phyloP scores from a whole-genome alignment of 345 rosid genomes.

The Syzygium oleosum region DNA sequence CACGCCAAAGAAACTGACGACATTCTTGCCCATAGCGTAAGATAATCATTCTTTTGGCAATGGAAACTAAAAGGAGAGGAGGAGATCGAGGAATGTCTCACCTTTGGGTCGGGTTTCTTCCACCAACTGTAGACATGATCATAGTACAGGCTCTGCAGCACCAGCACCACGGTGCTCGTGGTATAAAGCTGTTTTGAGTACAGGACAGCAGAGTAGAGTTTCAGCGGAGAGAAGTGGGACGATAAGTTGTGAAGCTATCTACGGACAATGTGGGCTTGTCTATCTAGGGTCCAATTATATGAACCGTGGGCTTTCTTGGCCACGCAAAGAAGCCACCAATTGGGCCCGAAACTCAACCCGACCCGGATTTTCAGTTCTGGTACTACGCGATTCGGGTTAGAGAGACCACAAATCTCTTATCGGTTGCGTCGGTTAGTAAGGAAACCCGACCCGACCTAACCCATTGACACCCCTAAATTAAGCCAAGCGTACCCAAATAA shows the following conservation, averaged over 20 bases:
- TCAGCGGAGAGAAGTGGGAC: neutral
- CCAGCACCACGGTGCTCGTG: slow-evolving; percentile 59
- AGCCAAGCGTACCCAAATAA: neutral
- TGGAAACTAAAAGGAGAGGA: neutral
- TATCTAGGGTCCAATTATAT: neutral
- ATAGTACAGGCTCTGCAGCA: slow-evolving; percentile 72
- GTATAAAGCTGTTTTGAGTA: slow-evolving; percentile 58
- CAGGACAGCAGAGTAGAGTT: neutral
- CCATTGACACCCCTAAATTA: no score
- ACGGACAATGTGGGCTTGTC: neutral
- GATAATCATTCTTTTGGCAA: neutral
- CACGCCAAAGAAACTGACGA: neutral
- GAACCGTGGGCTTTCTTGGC: neutral
- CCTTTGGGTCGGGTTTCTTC: slow-evolving; percentile 20
- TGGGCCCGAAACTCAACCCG: neutral
- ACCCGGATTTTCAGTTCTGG: no score
- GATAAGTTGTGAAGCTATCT: neutral
- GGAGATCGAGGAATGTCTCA: neutral
- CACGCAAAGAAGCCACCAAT: neutral
- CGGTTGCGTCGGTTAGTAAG: no score
- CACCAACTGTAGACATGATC: slow-evolving; percentile 47
- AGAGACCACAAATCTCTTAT: no score
- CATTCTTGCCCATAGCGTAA: neutral
- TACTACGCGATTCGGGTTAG: no score
- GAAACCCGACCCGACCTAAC: no score